phyloP scores from a whole-genome alignment of 768 basidiomycete genomes.

The Mycena venus region DNA sequence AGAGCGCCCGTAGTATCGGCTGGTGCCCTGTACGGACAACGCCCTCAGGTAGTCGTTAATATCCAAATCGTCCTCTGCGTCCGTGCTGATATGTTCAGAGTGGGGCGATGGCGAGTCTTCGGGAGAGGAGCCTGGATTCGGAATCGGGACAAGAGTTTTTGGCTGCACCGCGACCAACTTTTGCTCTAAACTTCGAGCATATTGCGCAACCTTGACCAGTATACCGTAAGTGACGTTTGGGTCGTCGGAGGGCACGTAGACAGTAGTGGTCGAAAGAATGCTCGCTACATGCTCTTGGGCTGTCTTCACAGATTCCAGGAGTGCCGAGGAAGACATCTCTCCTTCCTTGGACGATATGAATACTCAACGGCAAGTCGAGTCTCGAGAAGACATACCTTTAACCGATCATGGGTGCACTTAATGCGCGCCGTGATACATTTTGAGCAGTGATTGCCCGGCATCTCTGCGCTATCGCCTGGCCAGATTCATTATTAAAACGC shows the following conservation, averaged over 20 bases:
- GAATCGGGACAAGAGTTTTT: no score
- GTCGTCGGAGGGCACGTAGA: slow-evolving; percentile 5
- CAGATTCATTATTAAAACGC: not conserved
- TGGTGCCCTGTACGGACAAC: no score
- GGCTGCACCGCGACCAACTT: not conserved
- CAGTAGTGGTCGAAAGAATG: slow-evolving; percentile 6
- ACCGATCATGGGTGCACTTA: slow-evolving; percentile 69
- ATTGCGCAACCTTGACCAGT: not conserved
- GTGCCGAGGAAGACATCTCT: not conserved
- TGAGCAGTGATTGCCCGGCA: slow-evolving; percentile 65
- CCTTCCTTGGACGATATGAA: not conserved
- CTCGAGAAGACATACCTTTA: slow-evolving; percentile 57
- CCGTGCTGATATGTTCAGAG: no score
- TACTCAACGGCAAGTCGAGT: not conserved
- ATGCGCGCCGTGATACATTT: slow-evolving; percentile 63
- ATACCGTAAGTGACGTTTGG: not conserved
- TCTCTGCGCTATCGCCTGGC: slow-evolving; percentile 69
- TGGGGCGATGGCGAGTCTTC: no score
- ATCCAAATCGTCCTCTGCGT: not conserved
- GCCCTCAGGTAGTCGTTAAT: not conserved
- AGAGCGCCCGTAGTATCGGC: slow-evolving; percentile 2
- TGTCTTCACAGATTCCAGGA: not conserved
- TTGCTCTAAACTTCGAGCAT: slow-evolving; percentile 6
- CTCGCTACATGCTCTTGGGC: not conserved
- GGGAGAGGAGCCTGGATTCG: not conserved